Conservation (phyloP, 306 rosid species). For the Luffa acutangula region DNA sequence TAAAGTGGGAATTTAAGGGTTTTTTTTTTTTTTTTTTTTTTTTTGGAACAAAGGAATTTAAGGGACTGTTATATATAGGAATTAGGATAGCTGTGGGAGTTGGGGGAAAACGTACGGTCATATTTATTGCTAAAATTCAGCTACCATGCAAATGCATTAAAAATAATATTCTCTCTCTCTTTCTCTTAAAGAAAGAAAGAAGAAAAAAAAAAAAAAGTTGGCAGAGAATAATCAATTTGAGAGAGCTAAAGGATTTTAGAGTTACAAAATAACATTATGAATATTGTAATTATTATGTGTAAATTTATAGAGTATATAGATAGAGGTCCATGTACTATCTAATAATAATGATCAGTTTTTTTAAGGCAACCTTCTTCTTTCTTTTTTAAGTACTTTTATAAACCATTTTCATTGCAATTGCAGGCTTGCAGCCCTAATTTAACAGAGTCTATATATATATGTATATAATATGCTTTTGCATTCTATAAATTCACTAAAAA, state of each 20-base stretch:
- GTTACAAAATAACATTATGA: background rate
- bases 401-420: background rate
- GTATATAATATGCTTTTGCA: background rate
- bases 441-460: background rate
- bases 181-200: background rate
- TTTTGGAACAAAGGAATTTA: background rate
- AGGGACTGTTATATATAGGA: background rate
- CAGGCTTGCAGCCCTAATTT: slow-evolving; percentile 4
- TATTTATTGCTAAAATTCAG: background rate
- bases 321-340: background rate
- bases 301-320: background rate
- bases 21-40: too few species aligned
- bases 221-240: background rate
- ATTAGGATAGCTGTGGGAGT: background rate
- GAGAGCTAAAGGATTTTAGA: background rate
- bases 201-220: background rate
- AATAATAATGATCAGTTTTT: background rate
- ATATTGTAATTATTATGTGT: background rate
- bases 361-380: slow-evolving; percentile 1
- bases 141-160: background rate
- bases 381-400: background rate
- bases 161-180: background rate
- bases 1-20: background rate
- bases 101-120: background rate
- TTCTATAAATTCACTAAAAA: background rate